A percentile compares a stretch with the other conserved stretches of the same genome.
These are phyloP conservation scores for Thamnidium elegans DNA, from an alignment of 192 early-diverging fungal species.

Conservation along the genomic window DNA sequence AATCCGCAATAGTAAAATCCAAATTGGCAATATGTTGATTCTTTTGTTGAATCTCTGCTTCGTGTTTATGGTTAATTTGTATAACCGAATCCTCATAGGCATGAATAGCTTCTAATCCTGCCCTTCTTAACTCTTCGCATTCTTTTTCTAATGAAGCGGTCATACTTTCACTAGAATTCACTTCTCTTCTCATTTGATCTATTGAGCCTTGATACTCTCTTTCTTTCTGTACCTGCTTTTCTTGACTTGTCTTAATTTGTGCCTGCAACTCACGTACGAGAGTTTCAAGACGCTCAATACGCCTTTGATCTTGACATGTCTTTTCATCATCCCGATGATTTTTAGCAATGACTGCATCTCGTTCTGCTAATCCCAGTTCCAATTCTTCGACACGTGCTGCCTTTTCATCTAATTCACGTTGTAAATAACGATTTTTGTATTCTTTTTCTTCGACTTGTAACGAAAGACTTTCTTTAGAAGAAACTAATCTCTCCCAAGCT, in stretches of 20 bases:
- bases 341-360: constrained; percentile 9
- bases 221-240: not conserved
- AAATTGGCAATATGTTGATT: constrained; percentile 33
- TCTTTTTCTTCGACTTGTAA: constrained; percentile 23
- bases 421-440: not conserved
- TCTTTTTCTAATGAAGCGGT: constrained; percentile 32
- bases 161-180: constrained; percentile 19
- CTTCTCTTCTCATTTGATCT: constrained; percentile 23
- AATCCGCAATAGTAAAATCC: not conserved
- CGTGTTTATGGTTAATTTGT: constrained; percentile 35
- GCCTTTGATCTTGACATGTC: constrained; percentile 4
- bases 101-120: constrained; percentile 39
- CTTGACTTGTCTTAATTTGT: not conserved
- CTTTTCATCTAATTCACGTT: not conserved
- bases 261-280: constrained; percentile 15
- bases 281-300: constrained; percentile 18
- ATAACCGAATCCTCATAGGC: constrained; percentile 40
- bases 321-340: constrained; percentile 13
- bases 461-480: constrained; percentile 19
- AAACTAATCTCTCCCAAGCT: constrained; percentile 23
- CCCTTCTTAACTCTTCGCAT: constrained; percentile 35
- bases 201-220: constrained; percentile 26
- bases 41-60: constrained; percentile 21
- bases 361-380: not conserved
- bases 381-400: not conserved